Evolutionary conservation across 352 stramenopile genomes (phyloP), one percentile per base, ranked within the genome.

Genomic region (Phytopythium mirpurense): DNA sequence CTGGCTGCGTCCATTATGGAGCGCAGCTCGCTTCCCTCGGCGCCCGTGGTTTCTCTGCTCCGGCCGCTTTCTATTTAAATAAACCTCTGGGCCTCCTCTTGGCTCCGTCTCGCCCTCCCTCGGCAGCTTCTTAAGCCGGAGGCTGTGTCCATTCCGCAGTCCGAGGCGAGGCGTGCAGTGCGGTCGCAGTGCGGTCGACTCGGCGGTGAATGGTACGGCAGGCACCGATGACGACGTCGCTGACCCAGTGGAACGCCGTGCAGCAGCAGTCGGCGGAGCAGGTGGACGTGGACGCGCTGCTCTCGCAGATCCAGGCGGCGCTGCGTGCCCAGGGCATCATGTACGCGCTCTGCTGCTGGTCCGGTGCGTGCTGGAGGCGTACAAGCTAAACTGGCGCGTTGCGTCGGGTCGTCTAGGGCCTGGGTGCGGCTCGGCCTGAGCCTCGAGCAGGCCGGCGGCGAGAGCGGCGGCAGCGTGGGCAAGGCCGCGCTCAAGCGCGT

Each of bases 191-290:
- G n/a, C n/a, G n/a, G n/a, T n/a, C n/a, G 38, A 45, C 8, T 2
- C 24, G 4, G 8, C 23, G 24, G 38, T 45, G 26, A 5, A 50
- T 50, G 44, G 18, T 18, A 16, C 46, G 19, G 29, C 46, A 42
- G 31, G n/a, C 23, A 16, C 12, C 23, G 29, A 5, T 11, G 23
- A 45, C 73, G 27, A 79, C 77, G 53, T 86, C 78, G 51, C 59
- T 90, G 31, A 87, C 73, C 27, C 71, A 88, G 55, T 90, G 80
- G 80, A 86, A 88, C 62, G 62, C 58, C 18, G 48, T 71, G 49
- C 80, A 90, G 53, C 79, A 90, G 60, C 70, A 86, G 55, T 82
- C 63, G 14, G 77, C 78, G 16, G 68, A 78, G 15, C 68, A 84
- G 27, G 66, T 90, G n/a, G 74, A 88, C 41, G 51, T 86, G 5